A percentile compares a stretch with the other conserved stretches of the same genome.
Conservation (phyloP, 345 rosid species). For the Pistacia vera region DNA sequence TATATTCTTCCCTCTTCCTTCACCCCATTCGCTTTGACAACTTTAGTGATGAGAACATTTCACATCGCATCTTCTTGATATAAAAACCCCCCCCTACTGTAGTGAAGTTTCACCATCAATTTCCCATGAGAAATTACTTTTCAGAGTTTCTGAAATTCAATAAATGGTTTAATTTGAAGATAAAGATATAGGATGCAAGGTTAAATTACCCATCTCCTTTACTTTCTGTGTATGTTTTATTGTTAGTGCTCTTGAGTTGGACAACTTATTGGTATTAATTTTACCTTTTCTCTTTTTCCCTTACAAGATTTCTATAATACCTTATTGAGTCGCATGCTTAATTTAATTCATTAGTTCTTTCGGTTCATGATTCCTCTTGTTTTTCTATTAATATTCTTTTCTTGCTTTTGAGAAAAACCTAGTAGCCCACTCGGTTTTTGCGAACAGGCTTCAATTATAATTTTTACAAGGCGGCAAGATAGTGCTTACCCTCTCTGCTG, state of each 20-base stretch:
- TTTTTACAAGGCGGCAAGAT: background rate
- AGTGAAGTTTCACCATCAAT: background rate
- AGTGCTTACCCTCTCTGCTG: background rate
- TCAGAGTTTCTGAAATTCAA: background rate
- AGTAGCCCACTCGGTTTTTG: conserved; percentile 7
- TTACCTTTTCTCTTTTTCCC: background rate
- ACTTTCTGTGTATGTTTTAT: background rate
- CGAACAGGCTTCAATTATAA: conserved; percentile 13
- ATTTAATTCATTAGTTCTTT: conserved; percentile 15
- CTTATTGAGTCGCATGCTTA: background rate
- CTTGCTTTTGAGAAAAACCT: background rate
- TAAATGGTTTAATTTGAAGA: background rate
- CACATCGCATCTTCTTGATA: background rate
- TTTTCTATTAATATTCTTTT: background rate
- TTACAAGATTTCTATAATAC: background rate
- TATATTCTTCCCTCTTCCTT: background rate
- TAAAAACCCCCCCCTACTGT: background rate
- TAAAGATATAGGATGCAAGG: background rate
- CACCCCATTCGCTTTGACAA: background rate
- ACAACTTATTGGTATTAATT: background rate
- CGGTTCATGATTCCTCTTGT: background rate
- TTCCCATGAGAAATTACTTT: background rate
- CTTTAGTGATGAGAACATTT: background rate
- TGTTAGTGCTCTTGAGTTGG: background rate
- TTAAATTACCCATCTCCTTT: background rate